Base-by-base conservation (phyloP, 306 rosid species). In the Cotoneaster glaucophyllus region DNA sequence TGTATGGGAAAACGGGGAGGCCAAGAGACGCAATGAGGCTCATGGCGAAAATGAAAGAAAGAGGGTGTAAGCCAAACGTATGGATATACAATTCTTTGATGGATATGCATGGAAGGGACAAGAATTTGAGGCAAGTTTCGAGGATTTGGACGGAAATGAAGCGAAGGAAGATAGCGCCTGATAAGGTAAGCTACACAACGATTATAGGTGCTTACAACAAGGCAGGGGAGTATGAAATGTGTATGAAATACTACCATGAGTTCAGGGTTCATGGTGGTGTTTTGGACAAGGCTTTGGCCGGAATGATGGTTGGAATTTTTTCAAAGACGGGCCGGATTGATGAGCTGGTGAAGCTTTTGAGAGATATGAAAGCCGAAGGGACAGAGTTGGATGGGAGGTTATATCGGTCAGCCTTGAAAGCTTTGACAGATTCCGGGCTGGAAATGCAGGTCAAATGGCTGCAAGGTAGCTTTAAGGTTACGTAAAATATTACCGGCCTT, bases 11-110 rank as follows among this genome's bases (percentile, higher is more conserved):
- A 41, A 84, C 85, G 4, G 90, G 91, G 25, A 88, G 86, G 77
- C 54, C 84, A 17, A 82, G 85, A 31, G 71, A 77, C 6, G 95
- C 95, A 18, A 84, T 79, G 91, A 88, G 65, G 74, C 77, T 89
- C 25, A 29, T 91, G 22, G 97, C 93, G 1, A 86, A 86, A 86
- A 91, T 91, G 97, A 91, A 91, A 82, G 93, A 87, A 79, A 87
- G 81, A 82, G 95, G 93, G 67, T 91, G 95, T 58, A 52, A 82
- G 69, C 91, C 95, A 9, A 89, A 89, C 78, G 95, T 89, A 28
- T 91, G 93, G 97, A 73, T 91, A 58, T 91, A 91, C 82, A 91
- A 91, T 68, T 81, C 90, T 19, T 78, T 91, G 85, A 87, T 91
- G 73, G 91, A 91, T 43, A 87, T 91, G 90, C 93, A 91, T 77